These are phyloP conservation scores for Erodium trifolium DNA, from an alignment of 441 rosid species.

Conservation along the genomic window DNA sequence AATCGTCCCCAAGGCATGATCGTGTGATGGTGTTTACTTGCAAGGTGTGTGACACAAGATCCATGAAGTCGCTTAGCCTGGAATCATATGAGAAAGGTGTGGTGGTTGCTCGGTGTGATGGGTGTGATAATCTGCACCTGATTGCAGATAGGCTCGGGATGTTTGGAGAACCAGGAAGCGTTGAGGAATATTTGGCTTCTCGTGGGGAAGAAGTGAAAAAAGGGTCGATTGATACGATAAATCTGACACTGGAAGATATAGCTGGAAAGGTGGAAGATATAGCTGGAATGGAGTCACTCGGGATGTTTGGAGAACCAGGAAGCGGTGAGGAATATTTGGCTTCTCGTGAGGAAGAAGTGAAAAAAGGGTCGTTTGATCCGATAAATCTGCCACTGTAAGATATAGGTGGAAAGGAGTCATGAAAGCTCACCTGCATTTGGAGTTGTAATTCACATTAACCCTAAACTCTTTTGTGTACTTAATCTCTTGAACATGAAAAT, in stretches of 20 bases:
- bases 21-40: constrained; percentile 77
- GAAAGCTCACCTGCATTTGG: neutral
- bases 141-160: constrained; percentile 76
- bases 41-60: constrained; percentile 79
- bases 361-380: constrained; percentile 58
- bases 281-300: constrained; percentile 73
- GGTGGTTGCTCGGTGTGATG: constrained; percentile 69
- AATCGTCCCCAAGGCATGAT: constrained; percentile 66
- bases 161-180: constrained; percentile 79
- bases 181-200: constrained; percentile 70
- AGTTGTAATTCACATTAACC: neutral
- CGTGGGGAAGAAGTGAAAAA: constrained; percentile 71
- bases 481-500: too few species aligned
- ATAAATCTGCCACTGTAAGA: constrained; percentile 68
- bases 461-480: too few species aligned
- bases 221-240: constrained; percentile 62
- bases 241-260: constrained; percentile 64
- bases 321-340: constrained; percentile 70
- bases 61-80: constrained; percentile 53
- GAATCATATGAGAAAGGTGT: constrained; percentile 80
- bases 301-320: constrained; percentile 84
- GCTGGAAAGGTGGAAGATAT: constrained; percentile 70
- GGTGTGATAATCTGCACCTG: constrained; percentile 77
- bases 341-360: constrained; percentile 72
- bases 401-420: constrained; percentile 52